Base-by-base conservation (phyloP, 2,329 filamentous ascomycete species). In the Aspergillus floridensis region DNA sequence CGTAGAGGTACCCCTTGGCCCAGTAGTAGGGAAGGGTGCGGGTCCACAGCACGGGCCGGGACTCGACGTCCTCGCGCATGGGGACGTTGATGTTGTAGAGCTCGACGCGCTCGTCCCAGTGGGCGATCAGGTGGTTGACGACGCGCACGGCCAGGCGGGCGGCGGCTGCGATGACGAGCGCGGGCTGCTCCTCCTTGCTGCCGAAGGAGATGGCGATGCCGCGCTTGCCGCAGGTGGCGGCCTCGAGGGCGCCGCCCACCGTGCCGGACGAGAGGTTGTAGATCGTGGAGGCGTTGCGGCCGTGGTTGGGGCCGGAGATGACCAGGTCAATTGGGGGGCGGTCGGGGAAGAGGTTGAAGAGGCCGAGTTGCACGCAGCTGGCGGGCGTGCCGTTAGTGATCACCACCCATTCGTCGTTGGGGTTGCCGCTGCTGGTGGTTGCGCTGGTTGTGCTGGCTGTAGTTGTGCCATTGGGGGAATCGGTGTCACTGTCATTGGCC, bases 41-140 rank as follows among this genome's bases (percentile, higher is more conserved):
- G 1, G 93, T 92, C 79, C 86, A 96, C 24, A 92, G 68, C 1
- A 92, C 86, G 71, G 89, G 90, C 56, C 83, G 80, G 4, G 74
- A 72, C 66, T 88, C 88, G 1, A 96, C 86, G 19, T 86, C 88
- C 63, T 88, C 85, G 4, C 93, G 81, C 56, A 97, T 82, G 5
- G 93, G 92, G 14, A 96, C 87, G 68, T 97, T 97, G 65, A 96
- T 85, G 61, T 86, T 89, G 75, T 96, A 96, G 21, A 97, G 76
- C 69, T 96, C 91, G 3, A 90, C 87, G 50, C 87, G 85, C 53
- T 76, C 76, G 6, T 82, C 85, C 88, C 90, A 96, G 71, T 90
- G 86, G 46, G 81, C 79, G 66, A 82, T 86, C 4, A 97, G 81
- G 63, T 90, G 84, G 72, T 93, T 87, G 63, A 96, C 87, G 19